These are phyloP conservation scores for Neopestalotiopsis rosae DNA, from an alignment of 2,329 filamentous ascomycete species.

Conservation along the genomic window DNA sequence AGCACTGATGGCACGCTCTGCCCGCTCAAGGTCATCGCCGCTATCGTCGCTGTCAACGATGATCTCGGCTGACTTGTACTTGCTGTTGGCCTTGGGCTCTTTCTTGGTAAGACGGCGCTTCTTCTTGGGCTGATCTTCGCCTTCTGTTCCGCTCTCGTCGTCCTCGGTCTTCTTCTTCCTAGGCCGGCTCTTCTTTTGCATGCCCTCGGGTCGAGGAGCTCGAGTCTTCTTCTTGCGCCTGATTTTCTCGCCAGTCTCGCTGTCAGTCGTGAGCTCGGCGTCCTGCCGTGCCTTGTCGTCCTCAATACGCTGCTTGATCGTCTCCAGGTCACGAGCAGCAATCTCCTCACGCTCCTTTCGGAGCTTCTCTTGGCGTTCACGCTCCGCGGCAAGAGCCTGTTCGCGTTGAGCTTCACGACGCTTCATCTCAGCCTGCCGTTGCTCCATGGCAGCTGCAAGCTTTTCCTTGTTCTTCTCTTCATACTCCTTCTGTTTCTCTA, in stretches of 20 bases:
- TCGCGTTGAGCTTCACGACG: constrained; percentile 79
- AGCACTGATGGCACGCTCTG: constrained; percentile 46
- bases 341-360: constrained; percentile 86
- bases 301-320: constrained; percentile 73
- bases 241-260: constrained; percentile 80
- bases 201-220: constrained; percentile 35
- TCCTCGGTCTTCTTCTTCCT: constrained; percentile 67
- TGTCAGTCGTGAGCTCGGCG: constrained; percentile 82
- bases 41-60: constrained; percentile 75
- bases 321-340: constrained; percentile 73
- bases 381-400: constrained; percentile 70
- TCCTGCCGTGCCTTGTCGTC: constrained; percentile 72
- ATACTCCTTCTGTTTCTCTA: constrained; percentile 86
- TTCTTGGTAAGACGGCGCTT: constrained; percentile 59
- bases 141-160: constrained; percentile 53
- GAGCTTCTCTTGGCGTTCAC: constrained; percentile 79
- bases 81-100: constrained; percentile 51
- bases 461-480: constrained; percentile 93
- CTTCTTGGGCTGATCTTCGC: constrained; percentile 64
- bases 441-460: constrained; percentile 78
- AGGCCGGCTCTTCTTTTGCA: constrained; percentile 45
- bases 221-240: constrained; percentile 74
- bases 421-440: constrained; percentile 79
- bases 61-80: constrained; percentile 87
- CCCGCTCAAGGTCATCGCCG: constrained; percentile 50